These are phyloP conservation scores for Psilocybe cyanescens DNA, from an alignment of 768 basidiomycete genomes.

Conservation along the genomic window DNA sequence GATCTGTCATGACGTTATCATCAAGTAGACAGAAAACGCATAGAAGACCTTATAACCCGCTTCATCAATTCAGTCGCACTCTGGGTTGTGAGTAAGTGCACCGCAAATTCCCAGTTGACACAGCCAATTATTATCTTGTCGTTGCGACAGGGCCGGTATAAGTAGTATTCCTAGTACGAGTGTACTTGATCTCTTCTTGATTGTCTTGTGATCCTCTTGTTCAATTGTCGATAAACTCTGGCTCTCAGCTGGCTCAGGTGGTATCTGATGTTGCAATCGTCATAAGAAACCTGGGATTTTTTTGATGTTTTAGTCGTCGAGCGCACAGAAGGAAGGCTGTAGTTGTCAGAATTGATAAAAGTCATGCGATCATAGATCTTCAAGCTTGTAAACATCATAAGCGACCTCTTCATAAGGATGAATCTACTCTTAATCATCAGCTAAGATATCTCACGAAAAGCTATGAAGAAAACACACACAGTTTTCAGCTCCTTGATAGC, in stretches of 20 bases:
- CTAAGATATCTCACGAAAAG: background rate
- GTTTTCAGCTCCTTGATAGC: constrained; percentile 49
- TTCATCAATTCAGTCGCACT: background rate
- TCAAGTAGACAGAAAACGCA: background rate
- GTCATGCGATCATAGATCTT: constrained; percentile 36
- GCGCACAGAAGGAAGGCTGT: background rate
- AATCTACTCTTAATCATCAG: constrained; percentile 31
- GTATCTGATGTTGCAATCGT: too few species aligned
- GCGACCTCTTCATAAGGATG: constrained; percentile 64
- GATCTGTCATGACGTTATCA: too few species aligned
- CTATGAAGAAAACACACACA: constrained; percentile 32
- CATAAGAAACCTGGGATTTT: too few species aligned
- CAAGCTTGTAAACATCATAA: constrained; percentile 56
- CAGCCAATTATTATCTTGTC: background rate
- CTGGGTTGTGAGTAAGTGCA: too few species aligned
- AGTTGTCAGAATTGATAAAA: background rate
- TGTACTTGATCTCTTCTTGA: background rate
- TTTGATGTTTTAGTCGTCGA: too few species aligned
- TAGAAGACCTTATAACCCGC: background rate
- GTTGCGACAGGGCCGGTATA: background rate
- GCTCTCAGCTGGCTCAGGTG: too few species aligned
- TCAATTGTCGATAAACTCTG: too few species aligned
- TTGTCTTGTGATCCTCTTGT: too few species aligned
- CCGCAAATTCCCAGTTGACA: too few species aligned
- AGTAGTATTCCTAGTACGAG: background rate